These are phyloP conservation scores for Grosmannia penicillata DNA, from an alignment of 2,329 filamentous ascomycete species.

Conservation along the genomic window DNA sequence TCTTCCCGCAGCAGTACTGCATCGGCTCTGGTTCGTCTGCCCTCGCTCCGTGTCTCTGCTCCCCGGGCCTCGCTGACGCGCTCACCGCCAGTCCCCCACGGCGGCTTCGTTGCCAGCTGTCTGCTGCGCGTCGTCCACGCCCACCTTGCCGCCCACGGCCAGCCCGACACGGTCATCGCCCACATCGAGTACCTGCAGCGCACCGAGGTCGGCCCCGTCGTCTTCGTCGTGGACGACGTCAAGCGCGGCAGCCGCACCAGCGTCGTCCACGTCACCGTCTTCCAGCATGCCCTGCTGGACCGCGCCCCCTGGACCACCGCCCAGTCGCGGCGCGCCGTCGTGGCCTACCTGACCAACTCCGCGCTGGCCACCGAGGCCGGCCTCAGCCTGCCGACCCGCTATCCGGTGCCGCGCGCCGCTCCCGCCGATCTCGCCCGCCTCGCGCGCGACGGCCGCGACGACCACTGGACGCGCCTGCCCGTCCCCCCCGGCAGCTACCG, in stretches of 20 bases:
- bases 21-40: not conserved
- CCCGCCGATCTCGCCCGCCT: conserved; percentile 13
- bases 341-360: conserved; percentile 25
- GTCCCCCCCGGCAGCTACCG: conserved; percentile 9
- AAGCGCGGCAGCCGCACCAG: conserved; percentile 26
- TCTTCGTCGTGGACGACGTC: conserved; percentile 23
- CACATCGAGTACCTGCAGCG: conserved; percentile 27
- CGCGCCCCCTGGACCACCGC: not conserved
- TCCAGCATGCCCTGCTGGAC: conserved; percentile 17
- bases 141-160: conserved; percentile 19
- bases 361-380: conserved; percentile 18
- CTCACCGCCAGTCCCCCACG: conserved; percentile 22
- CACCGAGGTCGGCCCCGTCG: conserved; percentile 21
- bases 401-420: conserved; percentile 12
- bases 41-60: not conserved
- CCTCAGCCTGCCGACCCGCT: conserved; percentile 15
- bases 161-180: conserved; percentile 22
- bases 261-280: conserved; percentile 26
- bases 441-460: conserved; percentile 1
- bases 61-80: too few relatives aligned
- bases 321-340: conserved; percentile 14
- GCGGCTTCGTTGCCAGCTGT: conserved; percentile 28
- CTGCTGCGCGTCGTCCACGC: conserved; percentile 21
- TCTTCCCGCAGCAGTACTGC: conserved; percentile 1
- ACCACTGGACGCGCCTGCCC: conserved; percentile 14